A percentile compares a stretch with the other conserved stretches of the same genome.
Conservation (phyloP, 768 basidiomycete species). For the Leccinum disarticulatum region DNA sequence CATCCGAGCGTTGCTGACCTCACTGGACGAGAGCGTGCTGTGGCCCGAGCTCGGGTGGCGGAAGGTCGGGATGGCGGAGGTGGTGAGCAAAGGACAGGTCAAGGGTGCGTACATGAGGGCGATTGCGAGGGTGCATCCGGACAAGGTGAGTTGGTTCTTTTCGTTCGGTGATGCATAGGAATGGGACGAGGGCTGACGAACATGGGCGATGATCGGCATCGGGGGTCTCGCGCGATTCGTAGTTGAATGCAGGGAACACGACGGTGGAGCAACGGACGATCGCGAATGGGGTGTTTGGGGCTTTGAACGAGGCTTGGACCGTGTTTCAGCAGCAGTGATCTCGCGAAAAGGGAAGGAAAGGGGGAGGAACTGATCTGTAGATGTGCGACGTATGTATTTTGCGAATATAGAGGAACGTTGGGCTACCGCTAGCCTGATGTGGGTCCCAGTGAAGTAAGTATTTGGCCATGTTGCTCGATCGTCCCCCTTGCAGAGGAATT, state of each 20-base stretch:
- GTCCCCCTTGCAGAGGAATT: too few species aligned
- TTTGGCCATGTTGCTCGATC: too few species aligned
- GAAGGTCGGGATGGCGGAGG: slow-evolving; percentile 85
- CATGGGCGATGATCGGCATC: too few species aligned
- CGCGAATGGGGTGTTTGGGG: slow-evolving; percentile 89
- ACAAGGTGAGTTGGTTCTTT: slow-evolving; percentile 66
- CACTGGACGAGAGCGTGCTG: slow-evolving; percentile 72
- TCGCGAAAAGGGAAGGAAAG: too few species aligned
- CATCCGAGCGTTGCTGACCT: slow-evolving; percentile 84
- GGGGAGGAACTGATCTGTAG: slow-evolving; percentile 23
- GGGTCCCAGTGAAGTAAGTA: too few species aligned
- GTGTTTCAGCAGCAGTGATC: slow-evolving; percentile 53
- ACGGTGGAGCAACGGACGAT: slow-evolving; percentile 95
- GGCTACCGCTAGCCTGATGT: too few species aligned
- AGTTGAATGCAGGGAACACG: slow-evolving; percentile 60
- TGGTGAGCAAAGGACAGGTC: slow-evolving; percentile 82
- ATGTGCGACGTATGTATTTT: too few species aligned
- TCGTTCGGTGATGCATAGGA: too few species aligned
- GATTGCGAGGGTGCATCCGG: slow-evolving; percentile 94
- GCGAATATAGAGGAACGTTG: too few species aligned
- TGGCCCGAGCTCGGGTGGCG: slow-evolving; percentile 86
- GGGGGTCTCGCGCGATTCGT: too few species aligned
- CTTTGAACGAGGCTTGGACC: slow-evolving; percentile 88
- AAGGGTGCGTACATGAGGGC: slow-evolving; percentile 91
- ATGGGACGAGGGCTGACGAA: neutral